A percentile compares a stretch with the other conserved stretches of the same genome.
These are phyloP conservation scores for Kodamaea hsintzibuensis DNA, from an alignment of 805 yeast genomes.

Conservation along the genomic window DNA sequence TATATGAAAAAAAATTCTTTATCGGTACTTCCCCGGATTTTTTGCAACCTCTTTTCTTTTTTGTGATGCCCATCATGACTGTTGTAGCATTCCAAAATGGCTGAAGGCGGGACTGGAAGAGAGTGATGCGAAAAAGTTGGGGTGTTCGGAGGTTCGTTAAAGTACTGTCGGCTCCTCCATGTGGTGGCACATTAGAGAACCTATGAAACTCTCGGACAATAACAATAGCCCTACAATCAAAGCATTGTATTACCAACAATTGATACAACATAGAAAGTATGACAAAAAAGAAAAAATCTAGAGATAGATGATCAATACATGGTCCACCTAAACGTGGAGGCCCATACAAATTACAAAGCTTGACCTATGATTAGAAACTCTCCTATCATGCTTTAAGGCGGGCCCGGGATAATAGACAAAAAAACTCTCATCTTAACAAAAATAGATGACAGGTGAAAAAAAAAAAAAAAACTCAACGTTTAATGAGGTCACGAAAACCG, in stretches of 20 bases:
- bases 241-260: too few relatives aligned
- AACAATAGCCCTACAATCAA: too few relatives aligned
- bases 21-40: slow-evolving; percentile 5
- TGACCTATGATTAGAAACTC: background rate
- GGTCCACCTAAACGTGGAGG: too few relatives aligned
- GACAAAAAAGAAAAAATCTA: too few relatives aligned
- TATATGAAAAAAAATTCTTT: background rate
- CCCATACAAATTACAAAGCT: background rate
- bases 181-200: too few relatives aligned
- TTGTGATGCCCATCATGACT: slow-evolving; percentile 4
- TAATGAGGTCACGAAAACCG: background rate
- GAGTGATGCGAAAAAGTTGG: background rate
- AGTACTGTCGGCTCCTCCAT: too few relatives aligned
- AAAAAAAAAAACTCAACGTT: too few relatives aligned
- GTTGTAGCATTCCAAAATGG: background rate
- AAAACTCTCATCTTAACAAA: background rate
- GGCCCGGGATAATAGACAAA: background rate
- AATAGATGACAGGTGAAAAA: background rate
- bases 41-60: background rate
- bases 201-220: too few relatives aligned
- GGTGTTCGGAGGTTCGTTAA: background rate
- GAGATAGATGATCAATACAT: too few relatives aligned
- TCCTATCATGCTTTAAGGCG: background rate
- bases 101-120: background rate
- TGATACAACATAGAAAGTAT: too few relatives aligned